These are phyloP conservation scores for Pseudotsuga menziesii DNA, from an alignment of 75 land plant genomes.

Conservation along the genomic window DNA sequence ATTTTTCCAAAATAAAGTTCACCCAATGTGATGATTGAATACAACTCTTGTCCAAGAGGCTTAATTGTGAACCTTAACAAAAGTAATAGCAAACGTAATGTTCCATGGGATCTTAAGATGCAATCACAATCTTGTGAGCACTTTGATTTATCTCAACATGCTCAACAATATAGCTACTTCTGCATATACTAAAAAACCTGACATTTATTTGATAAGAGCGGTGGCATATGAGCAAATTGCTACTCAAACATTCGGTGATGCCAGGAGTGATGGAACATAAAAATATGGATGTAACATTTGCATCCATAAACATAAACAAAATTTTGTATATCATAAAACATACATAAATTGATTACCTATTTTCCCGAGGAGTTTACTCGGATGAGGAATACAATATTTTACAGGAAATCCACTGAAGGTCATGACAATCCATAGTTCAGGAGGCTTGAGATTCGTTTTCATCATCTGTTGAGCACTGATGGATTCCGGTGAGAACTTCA, in stretches of 20 bases:
- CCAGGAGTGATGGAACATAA: not conserved
- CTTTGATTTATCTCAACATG: too few relatives aligned
- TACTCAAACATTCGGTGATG: not conserved
- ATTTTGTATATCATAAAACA: slow-evolving; percentile 1
- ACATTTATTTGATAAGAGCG: not conserved
- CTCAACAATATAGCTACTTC: too few relatives aligned
- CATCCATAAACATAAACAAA: not conserved
- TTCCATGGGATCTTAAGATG: too few relatives aligned
- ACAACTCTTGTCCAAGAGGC: too few relatives aligned
- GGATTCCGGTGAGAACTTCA: slow-evolving; percentile 1
- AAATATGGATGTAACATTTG: not conserved
- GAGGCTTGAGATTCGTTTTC: not conserved
- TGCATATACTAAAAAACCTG: not conserved
- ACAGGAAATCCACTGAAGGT: not conserved
- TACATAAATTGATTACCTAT: not conserved
- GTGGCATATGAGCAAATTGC: not conserved
- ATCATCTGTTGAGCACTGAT: not conserved
- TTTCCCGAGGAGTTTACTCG: not conserved
- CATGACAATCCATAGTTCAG: not conserved
- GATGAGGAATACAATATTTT: not conserved
- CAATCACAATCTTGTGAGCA: too few relatives aligned
- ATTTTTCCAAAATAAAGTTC: too few relatives aligned
- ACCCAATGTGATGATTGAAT: too few relatives aligned
- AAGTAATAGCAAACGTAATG: too few relatives aligned
- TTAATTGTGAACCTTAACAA: too few relatives aligned